Conservation (phyloP, 331 rosid genomes). For the Telfairia occidentalis region DNA sequence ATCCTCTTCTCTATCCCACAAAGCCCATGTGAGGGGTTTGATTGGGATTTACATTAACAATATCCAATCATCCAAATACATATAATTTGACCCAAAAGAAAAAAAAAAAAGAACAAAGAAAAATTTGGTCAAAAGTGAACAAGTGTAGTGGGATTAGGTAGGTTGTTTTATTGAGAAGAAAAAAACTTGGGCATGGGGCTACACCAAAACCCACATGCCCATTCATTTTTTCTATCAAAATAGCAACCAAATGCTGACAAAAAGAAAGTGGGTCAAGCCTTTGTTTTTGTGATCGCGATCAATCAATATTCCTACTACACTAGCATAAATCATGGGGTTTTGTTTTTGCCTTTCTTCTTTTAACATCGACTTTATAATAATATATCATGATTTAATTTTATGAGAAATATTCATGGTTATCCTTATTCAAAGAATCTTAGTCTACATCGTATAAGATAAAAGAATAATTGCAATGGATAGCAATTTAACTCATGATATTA, state of each 20-base stretch:
- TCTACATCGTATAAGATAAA: no score
- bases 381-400: no score
- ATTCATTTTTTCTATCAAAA: neutral
- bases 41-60: neutral
- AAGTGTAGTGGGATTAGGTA: constrained; percentile 7
- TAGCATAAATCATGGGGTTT: neutral
- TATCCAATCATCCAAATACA: neutral
- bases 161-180: neutral
- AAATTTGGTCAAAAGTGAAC: constrained; percentile 1
- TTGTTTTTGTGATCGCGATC: neutral
- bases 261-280: constrained; percentile 1
- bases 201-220: neutral
- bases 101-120: neutral
- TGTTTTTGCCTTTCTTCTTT: neutral
- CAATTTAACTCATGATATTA: no score
- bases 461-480: no score
- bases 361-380: neutral
- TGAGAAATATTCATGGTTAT: neutral
- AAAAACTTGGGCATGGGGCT: neutral
- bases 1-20: neutral
- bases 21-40: neutral
- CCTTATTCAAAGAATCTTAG: neutral
- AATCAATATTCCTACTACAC: constrained; percentile 2
- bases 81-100: neutral
- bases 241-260: constrained; percentile 10